Percentiles rank a stretch among this genome's conserved stretches.
Evolutionary conservation across 345 rosid species (phyloP).

Genomic region (Eucalyptus sp.): DNA sequence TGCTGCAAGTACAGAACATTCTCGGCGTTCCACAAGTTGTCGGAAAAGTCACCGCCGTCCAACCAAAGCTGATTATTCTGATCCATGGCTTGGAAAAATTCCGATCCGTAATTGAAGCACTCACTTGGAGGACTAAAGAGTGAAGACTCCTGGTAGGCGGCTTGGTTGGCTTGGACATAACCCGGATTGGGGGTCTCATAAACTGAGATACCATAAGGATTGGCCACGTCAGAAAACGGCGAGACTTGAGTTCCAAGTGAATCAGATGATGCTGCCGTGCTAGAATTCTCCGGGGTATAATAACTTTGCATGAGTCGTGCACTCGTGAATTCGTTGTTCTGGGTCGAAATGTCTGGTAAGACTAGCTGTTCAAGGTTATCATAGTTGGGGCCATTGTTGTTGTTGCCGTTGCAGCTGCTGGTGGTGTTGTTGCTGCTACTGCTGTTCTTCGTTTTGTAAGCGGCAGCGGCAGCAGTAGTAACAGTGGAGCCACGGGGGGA

Average conservation of each 20-base stretch:
- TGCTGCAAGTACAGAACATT: constrained; percentile 60
- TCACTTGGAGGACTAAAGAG: constrained; percentile 28
- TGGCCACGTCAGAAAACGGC: constrained; percentile 46
- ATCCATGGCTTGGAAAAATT: constrained; percentile 29
- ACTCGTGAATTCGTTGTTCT: neutral
- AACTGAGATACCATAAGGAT: constrained; percentile 32
- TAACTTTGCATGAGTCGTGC: neutral
- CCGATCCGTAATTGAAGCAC: constrained; percentile 26
- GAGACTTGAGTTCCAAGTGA: constrained; percentile 49
- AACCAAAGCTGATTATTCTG: constrained; percentile 29
- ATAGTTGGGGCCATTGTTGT: neutral
- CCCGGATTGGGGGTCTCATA: constrained; percentile 33
- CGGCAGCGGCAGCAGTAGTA: neutral
- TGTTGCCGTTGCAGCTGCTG: neutral
- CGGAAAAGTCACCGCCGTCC: constrained; percentile 39
- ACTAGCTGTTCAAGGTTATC: neutral
- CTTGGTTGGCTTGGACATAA: constrained; percentile 28
- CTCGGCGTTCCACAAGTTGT: constrained; percentile 69
- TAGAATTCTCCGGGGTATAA: constrained; percentile 64
- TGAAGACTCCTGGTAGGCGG: constrained; percentile 29
- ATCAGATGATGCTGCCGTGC: constrained; percentile 58
- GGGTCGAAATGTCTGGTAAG: neutral
- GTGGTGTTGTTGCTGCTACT: neutral
- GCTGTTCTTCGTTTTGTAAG: neutral
- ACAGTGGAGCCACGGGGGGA: neutral